Percentiles rank a stretch among this genome's conserved stretches.
phyloP scores from a whole-genome alignment of 2,329 filamentous ascomycete species.

The Colletotrichum sp. region DNA sequence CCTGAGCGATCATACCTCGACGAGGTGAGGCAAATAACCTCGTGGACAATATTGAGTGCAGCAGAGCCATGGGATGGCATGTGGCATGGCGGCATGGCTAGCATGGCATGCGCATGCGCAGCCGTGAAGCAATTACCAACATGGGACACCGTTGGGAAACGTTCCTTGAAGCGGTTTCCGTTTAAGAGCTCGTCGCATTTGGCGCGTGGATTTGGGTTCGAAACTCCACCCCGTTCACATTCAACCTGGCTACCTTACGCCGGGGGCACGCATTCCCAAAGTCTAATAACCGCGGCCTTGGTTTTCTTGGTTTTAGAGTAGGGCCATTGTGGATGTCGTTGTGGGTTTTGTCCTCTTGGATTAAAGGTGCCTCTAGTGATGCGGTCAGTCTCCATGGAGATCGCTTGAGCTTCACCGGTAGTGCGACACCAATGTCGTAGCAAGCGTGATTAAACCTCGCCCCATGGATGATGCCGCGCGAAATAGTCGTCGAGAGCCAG shows the following conservation, averaged over 20 bases:
- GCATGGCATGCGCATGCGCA: background rate
- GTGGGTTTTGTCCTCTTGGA: background rate
- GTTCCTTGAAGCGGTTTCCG: background rate
- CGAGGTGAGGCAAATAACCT: background rate
- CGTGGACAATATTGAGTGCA: background rate
- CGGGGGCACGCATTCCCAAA: background rate
- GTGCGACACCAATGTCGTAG: background rate
- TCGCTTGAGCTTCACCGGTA: background rate
- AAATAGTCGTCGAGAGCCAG: background rate
- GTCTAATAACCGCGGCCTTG: background rate
- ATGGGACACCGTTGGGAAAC: background rate
- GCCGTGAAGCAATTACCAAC: background rate
- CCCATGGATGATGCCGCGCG: background rate
- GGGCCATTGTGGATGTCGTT: background rate
- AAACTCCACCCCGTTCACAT: background rate
- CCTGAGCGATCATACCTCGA: conserved; percentile 12
- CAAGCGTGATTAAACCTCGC: background rate
- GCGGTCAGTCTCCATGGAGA: background rate
- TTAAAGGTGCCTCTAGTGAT: background rate
- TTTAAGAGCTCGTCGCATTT: background rate
- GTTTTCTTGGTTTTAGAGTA: background rate
- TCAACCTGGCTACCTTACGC: background rate
- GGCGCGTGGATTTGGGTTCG: background rate
- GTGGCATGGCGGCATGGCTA: background rate
- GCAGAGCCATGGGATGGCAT: background rate